phyloP scores from a whole-genome alignment of 2,329 filamentous ascomycete species.

The Ophiocordyceps camponoti-floridani region DNA sequence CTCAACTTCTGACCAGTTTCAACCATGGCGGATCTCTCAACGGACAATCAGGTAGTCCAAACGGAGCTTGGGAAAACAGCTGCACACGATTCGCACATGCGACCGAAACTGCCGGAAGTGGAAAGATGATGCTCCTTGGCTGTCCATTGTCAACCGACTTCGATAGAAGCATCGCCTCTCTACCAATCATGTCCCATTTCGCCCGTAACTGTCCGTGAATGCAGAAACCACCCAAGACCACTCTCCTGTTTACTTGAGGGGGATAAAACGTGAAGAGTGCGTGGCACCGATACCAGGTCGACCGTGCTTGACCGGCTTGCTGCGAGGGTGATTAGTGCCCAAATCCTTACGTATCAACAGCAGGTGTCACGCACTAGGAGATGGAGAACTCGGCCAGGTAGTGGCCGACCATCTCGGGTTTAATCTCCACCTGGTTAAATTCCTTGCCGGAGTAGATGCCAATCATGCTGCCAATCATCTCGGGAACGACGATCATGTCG shows the following conservation, averaged over 20 bases:
- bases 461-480: slow-evolving; percentile 98
- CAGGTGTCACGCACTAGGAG: slow-evolving; percentile 68
- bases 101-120: neutral
- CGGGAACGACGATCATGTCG: slow-evolving; percentile 99
- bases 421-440: slow-evolving; percentile 99
- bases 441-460: slow-evolving; percentile 99
- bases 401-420: slow-evolving; percentile 99
- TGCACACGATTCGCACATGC: neutral
- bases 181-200: slow-evolving; percentile 40
- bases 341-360: neutral
- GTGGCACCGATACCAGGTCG: slow-evolving; percentile 99
- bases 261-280: slow-evolving; percentile 99
- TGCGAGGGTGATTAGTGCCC: slow-evolving; percentile 36
- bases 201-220: slow-evolving; percentile 38
- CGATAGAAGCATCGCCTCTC: slow-evolving; percentile 24
- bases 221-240: slow-evolving; percentile 33
- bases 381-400: slow-evolving; percentile 99
- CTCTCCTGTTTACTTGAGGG: slow-evolving; percentile 77
- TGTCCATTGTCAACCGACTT: slow-evolving; percentile 25
- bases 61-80: no score
- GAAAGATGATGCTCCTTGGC: slow-evolving; percentile 20
- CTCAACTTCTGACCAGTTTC: no score
- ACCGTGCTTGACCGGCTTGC: slow-evolving; percentile 99
- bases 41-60: no score
- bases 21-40: no score